Evolutionary conservation across 1,284 basidiomycete species (phyloP).

Genomic region (Naganishia liquefaciens): DNA sequence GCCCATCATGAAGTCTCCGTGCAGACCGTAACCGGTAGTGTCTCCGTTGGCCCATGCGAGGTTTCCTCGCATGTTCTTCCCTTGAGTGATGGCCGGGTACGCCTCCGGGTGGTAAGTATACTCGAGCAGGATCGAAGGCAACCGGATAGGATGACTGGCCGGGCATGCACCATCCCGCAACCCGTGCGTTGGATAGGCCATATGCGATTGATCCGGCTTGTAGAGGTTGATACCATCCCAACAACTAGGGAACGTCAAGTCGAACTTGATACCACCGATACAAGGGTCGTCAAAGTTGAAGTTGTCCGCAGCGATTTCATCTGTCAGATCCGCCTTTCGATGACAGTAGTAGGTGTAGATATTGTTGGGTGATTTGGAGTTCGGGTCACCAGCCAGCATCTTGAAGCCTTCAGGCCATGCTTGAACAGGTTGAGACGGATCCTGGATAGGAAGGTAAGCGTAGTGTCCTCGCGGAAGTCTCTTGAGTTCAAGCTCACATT

Average conservation of each 20-base stretch:
- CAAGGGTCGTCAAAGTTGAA: slow-evolving; percentile 30
- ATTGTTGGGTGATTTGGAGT: slow-evolving; percentile 34
- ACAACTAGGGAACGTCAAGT: slow-evolving; percentile 41
- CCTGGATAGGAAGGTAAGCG: slow-evolving; percentile 32
- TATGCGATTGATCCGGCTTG: slow-evolving; percentile 40
- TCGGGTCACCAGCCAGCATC: slow-evolving; percentile 46
- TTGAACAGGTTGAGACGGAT: slow-evolving; percentile 38
- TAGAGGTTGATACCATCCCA: slow-evolving; percentile 56
- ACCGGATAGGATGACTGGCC: slow-evolving; percentile 42
- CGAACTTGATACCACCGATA: slow-evolving; percentile 51
- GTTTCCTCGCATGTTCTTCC: slow-evolving; percentile 35
- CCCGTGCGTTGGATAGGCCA: slow-evolving; percentile 38
- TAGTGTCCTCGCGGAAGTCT: slow-evolving; percentile 9
- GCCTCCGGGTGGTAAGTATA: slow-evolving; percentile 37
- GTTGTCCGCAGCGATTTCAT: slow-evolving; percentile 18
- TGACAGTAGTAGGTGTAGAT: slow-evolving; percentile 23
- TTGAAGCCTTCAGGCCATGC: slow-evolving; percentile 48
- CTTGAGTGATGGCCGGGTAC: slow-evolving; percentile 20
- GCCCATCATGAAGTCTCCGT: slow-evolving; percentile 42
- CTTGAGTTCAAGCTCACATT: not conserved
- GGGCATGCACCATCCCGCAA: slow-evolving; percentile 27
- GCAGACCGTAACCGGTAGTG: slow-evolving; percentile 45
- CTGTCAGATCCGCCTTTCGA: slow-evolving; percentile 14
- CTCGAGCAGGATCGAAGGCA: slow-evolving; percentile 46
- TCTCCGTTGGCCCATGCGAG: slow-evolving; percentile 51